These are phyloP conservation scores for Zoysia matrella DNA, from an alignment of 202 grass and related monocot species.

Conservation along the genomic window DNA sequence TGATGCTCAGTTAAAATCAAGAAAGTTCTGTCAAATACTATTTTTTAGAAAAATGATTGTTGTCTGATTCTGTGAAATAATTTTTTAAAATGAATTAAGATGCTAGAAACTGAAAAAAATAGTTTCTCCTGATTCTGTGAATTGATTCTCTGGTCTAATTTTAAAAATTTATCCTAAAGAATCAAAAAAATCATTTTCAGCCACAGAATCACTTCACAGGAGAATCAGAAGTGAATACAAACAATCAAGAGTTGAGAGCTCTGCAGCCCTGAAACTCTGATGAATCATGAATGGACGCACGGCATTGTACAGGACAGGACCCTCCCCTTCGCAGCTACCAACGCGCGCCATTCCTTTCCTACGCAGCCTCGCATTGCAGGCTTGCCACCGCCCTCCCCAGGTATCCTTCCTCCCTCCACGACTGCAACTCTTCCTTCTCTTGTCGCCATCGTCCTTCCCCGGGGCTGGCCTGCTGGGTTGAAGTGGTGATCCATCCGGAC, in stretches of 20 bases:
- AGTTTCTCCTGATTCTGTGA: too few species aligned
- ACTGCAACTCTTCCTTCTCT: background rate
- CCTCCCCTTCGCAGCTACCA: background rate
- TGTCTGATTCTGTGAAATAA: too few species aligned
- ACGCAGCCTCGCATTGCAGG: conserved; percentile 16
- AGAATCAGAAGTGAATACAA: too few species aligned
- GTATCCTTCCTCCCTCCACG: conserved; percentile 10
- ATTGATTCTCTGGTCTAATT: too few species aligned
- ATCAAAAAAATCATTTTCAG: too few species aligned
- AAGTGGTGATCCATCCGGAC: background rate
- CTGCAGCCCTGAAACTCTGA: background rate
- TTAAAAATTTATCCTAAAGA: too few species aligned
- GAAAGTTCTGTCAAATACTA: too few species aligned
- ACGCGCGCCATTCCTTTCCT: conserved; percentile 14
- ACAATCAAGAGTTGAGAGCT: background rate
- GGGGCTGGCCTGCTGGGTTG: background rate
- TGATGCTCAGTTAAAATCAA: background rate
- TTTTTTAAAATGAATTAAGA: too few species aligned
- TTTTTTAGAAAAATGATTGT: too few species aligned
- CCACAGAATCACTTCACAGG: too few species aligned
- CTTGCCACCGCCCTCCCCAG: background rate
- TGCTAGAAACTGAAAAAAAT: too few species aligned
- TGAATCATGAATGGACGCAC: too few species aligned
- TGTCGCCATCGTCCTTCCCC: background rate
- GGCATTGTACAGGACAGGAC: background rate